Evolutionary conservation across 345 rosid genomes (phyloP).

Genomic region (Citrus sinensis): DVS_A1.0 CM039164.1:21948501-21949000

Average conservation of each 20-base stretch:
- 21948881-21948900: neutral
- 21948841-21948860: neutral
- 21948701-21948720: slow-evolving; percentile 92
- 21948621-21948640: slow-evolving; percentile 97
- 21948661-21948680: slow-evolving; percentile 86
- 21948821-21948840: neutral
- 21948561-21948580: slow-evolving; percentile 56
- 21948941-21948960: too few relatives aligned
- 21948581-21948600: slow-evolving; percentile 85
- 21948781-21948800: neutral
- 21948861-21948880: neutral
- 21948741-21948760: neutral
- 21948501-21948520: neutral
- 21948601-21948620: slow-evolving; percentile 89
- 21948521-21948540: neutral
- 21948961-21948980: neutral
- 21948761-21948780: neutral
- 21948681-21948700: slow-evolving; percentile 96
- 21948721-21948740: slow-evolving; percentile 13
- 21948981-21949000: neutral
- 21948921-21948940: neutral
- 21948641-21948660: slow-evolving; percentile 76
- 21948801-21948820: neutral
- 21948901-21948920: neutral
- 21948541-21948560: neutral